A percentile compares a stretch with the other conserved stretches of the same genome.
These are phyloP conservation scores for Podospora didyma DNA, from an alignment of 495 filamentous ascomycete species.

Conservation along the genomic window DNA sequence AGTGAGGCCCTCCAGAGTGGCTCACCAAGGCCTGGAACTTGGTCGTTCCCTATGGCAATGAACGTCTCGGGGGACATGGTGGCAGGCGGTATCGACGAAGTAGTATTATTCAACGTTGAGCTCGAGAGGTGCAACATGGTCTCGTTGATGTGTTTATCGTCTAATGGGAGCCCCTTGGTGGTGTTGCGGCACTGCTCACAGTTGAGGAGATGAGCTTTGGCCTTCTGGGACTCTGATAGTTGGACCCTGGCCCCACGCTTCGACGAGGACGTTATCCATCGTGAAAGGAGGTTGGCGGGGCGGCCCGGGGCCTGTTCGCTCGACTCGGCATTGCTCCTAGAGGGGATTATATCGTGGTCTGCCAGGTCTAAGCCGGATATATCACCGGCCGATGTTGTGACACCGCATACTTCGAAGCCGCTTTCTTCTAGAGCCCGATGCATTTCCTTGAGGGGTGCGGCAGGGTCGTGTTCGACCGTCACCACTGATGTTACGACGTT, in stretches of 20 bases:
- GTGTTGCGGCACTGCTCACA: conserved; percentile 29
- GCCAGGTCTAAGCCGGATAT: conserved; percentile 14
- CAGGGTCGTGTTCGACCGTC: conserved; percentile 34
- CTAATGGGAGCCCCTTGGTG: background rate
- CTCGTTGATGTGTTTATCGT: conserved; percentile 14
- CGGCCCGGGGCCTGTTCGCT: background rate
- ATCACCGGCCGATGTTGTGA: conserved; percentile 34
- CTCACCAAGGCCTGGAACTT: conserved; percentile 2
- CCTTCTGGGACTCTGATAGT: conserved; percentile 9
- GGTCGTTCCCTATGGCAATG: conserved; percentile 20
- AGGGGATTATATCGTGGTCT: background rate
- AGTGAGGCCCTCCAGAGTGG: conserved; percentile 53
- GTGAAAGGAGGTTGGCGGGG: conserved; percentile 12
- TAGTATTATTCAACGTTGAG: conserved; percentile 1
- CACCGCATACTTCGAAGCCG: conserved; percentile 43
- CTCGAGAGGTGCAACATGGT: conserved; percentile 2
- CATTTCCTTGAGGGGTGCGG: conserved; percentile 31
- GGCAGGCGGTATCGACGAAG: background rate
- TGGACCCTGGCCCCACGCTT: conserved; percentile 5
- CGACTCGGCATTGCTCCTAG: background rate
- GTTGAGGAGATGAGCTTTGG: conserved; percentile 26
- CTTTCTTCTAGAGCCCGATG: conserved; percentile 37
- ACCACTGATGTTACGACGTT: conserved; percentile 55
- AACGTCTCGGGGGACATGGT: conserved; percentile 21
- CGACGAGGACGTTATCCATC: conserved; percentile 23